These are phyloP conservation scores for Dryas integrifolia DNA, from an alignment of 331 rosid genomes.

Conservation along the genomic window DNA sequence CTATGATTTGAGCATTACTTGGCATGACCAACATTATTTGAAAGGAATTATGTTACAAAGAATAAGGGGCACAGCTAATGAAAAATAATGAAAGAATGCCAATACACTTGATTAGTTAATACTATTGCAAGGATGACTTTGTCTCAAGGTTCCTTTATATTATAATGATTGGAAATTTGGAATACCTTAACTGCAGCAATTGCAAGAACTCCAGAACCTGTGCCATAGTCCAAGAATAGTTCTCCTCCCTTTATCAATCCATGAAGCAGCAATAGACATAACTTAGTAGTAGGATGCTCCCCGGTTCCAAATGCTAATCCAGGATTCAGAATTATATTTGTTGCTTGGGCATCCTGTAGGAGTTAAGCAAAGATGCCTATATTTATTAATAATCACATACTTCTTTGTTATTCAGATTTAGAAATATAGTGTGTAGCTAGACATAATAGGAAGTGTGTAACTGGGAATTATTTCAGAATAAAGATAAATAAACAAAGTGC, in stretches of 20 bases:
- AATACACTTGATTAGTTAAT: not conserved
- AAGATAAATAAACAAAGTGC: not conserved
- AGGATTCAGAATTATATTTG: conserved; percentile 74
- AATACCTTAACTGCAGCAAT: conserved; percentile 82
- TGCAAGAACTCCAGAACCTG: conserved; percentile 93
- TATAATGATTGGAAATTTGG: not conserved
- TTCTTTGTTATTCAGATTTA: conserved; percentile 7
- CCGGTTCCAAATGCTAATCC: conserved; percentile 95
- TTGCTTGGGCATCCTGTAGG: conserved; percentile 68
- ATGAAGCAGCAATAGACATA: conserved; percentile 73
- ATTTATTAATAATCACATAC: not conserved
- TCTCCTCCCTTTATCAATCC: conserved; percentile 71
- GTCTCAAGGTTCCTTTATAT: not conserved
- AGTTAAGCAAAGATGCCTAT: not conserved
- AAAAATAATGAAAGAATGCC: not conserved
- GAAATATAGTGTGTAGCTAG: not conserved
- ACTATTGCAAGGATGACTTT: not conserved
- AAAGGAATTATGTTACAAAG: not conserved
- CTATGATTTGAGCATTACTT: conserved; percentile 20
- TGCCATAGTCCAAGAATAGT: conserved; percentile 82
- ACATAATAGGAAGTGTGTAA: not conserved
- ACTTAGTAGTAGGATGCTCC: conserved; percentile 75
- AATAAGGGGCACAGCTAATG: not conserved
- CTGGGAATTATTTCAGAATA: not conserved
- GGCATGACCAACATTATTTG: conserved; percentile 9